Conservation (phyloP, 2,329 filamentous ascomycete species). For the Ophioceras dolichostomum region DNA sequence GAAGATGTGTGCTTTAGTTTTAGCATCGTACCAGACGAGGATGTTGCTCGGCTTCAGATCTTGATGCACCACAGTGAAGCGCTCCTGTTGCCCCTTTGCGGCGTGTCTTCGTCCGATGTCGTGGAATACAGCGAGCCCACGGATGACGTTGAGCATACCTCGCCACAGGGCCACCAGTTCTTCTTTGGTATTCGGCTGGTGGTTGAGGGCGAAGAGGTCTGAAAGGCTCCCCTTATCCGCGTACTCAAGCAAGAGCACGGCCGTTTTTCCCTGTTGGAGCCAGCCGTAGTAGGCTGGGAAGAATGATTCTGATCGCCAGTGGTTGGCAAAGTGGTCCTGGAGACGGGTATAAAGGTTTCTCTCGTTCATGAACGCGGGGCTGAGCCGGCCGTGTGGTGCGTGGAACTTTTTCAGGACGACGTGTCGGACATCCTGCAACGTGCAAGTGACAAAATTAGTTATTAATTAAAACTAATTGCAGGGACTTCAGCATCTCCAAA, state of each 20-base stretch:
- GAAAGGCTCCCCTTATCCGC: slow-evolving; percentile 1
- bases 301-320: no score
- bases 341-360: no score
- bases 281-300: neutral
- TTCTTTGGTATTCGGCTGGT: neutral
- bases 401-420: no score
- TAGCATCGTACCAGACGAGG: neutral
- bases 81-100: neutral
- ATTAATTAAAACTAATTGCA: no score
- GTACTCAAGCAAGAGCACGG: slow-evolving; percentile 2
- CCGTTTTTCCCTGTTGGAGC: neutral
- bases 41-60: slow-evolving; percentile 2
- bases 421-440: no score
- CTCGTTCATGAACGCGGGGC: no score
- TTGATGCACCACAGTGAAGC: neutral
- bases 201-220: neutral
- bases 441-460: no score
- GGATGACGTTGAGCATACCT: neutral
- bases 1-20: neutral
- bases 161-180: neutral
- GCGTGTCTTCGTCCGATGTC: neutral
- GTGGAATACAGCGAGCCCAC: neutral
- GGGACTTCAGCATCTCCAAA: no score
- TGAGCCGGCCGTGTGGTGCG: no score
- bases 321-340: no score